Base-by-base conservation (phyloP, 2,329 filamentous ascomycete species). In the Mycogone perniciosa region DNA sequence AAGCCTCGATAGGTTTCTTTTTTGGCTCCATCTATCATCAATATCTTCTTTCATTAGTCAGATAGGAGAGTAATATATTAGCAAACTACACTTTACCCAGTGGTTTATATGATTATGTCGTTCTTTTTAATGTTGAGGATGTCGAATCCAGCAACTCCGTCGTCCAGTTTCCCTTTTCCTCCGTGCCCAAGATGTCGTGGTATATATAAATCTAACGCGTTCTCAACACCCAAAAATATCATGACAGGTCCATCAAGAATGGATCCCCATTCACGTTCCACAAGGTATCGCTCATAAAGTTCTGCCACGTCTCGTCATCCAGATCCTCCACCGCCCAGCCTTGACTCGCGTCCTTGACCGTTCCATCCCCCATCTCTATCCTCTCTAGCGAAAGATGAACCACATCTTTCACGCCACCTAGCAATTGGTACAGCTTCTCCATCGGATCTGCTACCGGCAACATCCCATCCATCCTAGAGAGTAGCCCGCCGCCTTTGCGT, bases 381-480 rank as follows among this genome's bases (percentile, higher is more conserved):
- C 57, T 55, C 31, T 62, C 53, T 8, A 60, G 50, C 31, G 64
- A 59, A 8, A 58, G 46, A 20, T 58, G 60, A 7, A 67, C 61
- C 26, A 67, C 50, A 27, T 66, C 64, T 34, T 60, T 59, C 9
- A 64, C 60, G 31, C 59, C 61, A 50, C 56, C 61, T 6, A 69
- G 58, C 40, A 68, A 58, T n/a, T 61, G 57, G 20, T 64, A 49
- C 30, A 70, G 56, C 34, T 64, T 58, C 48, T 62, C 64, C 29
- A 68, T 58, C 1, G 66, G 67, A 35, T 70, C 67, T 27, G 66
- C 61, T 1, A 51, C 43, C 4, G 40, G 51, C 20, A 49, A 42
- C 7, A 41, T 39, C 38, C 52, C 45, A 10, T 27, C 31, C 43
- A 42, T 52, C 10, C 44, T 55, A 4, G 57, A 56, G 10, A 59